A percentile compares a stretch with the other conserved stretches of the same genome.
phyloP scores from a whole-genome alignment of 2,329 filamentous ascomycete species.

The Sporothrix curviconia region DNA sequence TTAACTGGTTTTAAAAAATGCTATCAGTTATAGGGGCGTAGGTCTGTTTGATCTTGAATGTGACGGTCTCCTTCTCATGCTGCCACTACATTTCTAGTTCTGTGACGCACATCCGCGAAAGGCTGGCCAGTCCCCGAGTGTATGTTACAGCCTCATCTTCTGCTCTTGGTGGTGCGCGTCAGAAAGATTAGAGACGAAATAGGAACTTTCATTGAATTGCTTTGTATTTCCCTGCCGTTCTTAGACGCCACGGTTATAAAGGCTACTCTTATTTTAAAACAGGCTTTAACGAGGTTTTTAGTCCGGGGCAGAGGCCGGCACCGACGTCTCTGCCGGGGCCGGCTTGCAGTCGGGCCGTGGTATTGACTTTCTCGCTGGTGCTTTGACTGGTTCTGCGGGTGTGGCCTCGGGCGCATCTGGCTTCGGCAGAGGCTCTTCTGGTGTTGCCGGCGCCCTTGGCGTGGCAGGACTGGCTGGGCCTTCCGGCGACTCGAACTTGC shows the following conservation, averaged over 20 bases:
- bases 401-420: background rate
- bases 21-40: no score
- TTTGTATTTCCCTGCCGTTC: conserved; percentile 19
- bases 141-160: background rate
- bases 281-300: no score
- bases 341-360: background rate
- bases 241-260: no score
- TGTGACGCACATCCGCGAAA: no score
- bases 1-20: no score
- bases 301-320: background rate
- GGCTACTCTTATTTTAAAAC: background rate
- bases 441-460: background rate
- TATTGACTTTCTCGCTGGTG: background rate
- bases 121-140: no score
- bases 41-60: no score
- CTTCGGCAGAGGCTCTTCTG: background rate
- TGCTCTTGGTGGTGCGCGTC: no score
- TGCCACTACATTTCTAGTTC: no score
- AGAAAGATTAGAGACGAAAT: no score
- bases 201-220: no score
- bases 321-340: background rate
- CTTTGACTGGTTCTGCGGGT: background rate
- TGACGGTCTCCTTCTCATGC: no score
- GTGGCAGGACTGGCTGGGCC: background rate
- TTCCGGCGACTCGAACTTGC: conserved; percentile 37